Percentiles rank a stretch among this genome's conserved stretches.
Conservation (phyloP, 306 rosid genomes). For the Mucuna pruriens region DNA sequence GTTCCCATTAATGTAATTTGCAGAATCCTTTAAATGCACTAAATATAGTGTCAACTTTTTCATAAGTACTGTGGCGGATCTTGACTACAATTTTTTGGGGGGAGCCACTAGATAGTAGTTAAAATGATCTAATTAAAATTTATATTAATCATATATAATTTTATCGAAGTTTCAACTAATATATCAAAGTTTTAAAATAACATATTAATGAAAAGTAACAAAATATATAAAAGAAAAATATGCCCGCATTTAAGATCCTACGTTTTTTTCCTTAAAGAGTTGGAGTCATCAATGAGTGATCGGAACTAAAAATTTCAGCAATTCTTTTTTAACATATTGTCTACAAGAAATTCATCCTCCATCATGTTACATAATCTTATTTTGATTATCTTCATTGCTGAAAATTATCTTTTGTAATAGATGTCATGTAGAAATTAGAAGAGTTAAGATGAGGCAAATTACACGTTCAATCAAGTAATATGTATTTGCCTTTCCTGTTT, state of each 20-base stretch:
- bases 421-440: not conserved
- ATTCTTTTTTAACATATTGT: not conserved
- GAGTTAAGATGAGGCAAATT: not conserved
- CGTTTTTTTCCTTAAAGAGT: not conserved
- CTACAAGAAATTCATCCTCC: not conserved
- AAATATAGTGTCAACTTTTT: slow-evolving; percentile 2
- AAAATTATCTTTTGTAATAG: not conserved
- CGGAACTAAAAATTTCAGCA: not conserved
- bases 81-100: not conserved
- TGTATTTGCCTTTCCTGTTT: not conserved
- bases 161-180: not conserved
- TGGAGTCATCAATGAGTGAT: too few relatives aligned
- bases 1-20: slow-evolving; percentile 7
- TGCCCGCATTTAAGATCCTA: not conserved
- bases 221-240: not conserved
- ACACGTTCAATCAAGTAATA: not conserved
- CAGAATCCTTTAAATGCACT: not conserved
- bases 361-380: not conserved
- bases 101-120: not conserved
- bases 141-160: not conserved
- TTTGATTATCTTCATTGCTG: not conserved
- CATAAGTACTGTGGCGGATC: not conserved
- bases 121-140: not conserved
- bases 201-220: not conserved
- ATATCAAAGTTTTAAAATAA: not conserved